Evolutionary conservation across 257 asterid genomes (phyloP).

Genomic region (Osmanthus fragrans): DNA sequence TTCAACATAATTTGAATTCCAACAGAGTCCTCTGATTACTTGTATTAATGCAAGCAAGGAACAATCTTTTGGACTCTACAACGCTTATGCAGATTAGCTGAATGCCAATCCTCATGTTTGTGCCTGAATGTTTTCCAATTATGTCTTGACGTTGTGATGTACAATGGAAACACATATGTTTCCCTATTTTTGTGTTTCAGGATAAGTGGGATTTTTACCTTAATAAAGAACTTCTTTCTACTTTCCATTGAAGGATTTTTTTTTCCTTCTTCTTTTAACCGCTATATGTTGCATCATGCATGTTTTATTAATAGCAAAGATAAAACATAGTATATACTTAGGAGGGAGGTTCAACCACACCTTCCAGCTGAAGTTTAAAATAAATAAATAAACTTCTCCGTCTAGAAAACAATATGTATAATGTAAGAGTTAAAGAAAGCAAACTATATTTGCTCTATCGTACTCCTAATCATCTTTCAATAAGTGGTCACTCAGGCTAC

Average conservation of each 20-base stretch:
- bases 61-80: slow-evolving; percentile 13
- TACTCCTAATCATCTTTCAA: too few relatives aligned
- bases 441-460: too few relatives aligned
- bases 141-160: background rate
- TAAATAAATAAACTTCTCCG: too few relatives aligned
- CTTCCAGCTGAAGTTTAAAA: too few relatives aligned
- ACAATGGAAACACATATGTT: background rate
- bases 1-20: too few relatives aligned
- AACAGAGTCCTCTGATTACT: too few relatives aligned
- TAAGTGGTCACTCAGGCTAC: too few relatives aligned
- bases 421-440: too few relatives aligned
- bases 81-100: slow-evolving; percentile 32
- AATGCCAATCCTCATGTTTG: slow-evolving; percentile 31
- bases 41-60: background rate
- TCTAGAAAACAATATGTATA: too few relatives aligned
- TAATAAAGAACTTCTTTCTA: slow-evolving; percentile 19
- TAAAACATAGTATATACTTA: too few relatives aligned
- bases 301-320: too few relatives aligned
- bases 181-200: background rate
- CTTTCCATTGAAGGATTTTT: background rate
- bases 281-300: background rate
- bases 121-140: slow-evolving; percentile 9
- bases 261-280: background rate
- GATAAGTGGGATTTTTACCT: background rate
- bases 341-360: too few relatives aligned